Evolutionary conservation across 1,284 basidiomycete species (phyloP), one percentile per base, ranked within the genome.

Genomic region (Leccinum olivaceoglutinosum): DNA sequence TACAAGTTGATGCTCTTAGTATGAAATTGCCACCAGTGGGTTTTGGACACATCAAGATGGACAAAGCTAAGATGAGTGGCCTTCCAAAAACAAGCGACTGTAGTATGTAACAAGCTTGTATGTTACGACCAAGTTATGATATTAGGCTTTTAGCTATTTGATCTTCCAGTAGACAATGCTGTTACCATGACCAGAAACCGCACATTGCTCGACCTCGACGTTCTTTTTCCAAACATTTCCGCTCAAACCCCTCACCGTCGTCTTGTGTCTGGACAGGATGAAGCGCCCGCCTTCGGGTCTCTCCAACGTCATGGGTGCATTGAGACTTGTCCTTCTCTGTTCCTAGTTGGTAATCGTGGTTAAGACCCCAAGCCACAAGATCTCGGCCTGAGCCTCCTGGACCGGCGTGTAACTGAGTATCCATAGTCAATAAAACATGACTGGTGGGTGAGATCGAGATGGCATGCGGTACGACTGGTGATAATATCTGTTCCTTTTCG

Each of bases 341-440:
- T 5, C 95, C 96, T 6, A 96, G 82, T 75, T 96, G 91, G 69
- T 85, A 90, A 56, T 89, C 85, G 55, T 84, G 81, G 68, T 90
- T 91, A 63, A 81, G 81, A 10, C 90, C 88, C 87, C 88, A 90
- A 3, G 80, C 80, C 59, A 88, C 72, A 59, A 90, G 75, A 73
- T 92, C 89, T 61, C 81, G 81, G 29, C 86, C 84, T 2, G 80
- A 80, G 32, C 75, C 78, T 36, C 76, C 76, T 5, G 78, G 75
- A 6, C 82, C 82, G 0, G 84, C 78, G 11, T 75, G 76, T 34
- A 75, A 68, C 44, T 81, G 77, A 5, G 91, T 91, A 70, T 93
- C 86, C 55, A 96, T 78, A 3, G 90, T 86, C 49, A 90, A 81
- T 11, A 93, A 82, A 60, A 93, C 85, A 73, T 96, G 94, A 1